Conservation (phyloP, 768 basidiomycete species). For the Goffeauzyma gilvescens region DNA sequence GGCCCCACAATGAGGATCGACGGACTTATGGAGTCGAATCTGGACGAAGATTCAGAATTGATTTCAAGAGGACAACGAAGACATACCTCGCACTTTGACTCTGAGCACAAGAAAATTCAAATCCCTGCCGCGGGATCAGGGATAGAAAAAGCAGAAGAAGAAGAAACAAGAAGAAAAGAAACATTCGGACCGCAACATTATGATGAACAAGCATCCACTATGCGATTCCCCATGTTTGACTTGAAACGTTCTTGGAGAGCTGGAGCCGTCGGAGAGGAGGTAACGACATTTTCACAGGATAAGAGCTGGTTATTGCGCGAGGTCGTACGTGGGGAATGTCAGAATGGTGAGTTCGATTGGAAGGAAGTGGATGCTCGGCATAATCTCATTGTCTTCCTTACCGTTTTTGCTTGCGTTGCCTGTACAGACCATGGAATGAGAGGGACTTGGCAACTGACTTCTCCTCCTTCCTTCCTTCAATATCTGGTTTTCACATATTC, state of each 20-base stretch:
- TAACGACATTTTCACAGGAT: slow-evolving; percentile 31
- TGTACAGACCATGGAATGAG: too few species aligned
- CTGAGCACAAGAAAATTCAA: too few species aligned
- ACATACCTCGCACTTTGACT: too few species aligned
- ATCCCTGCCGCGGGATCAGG: too few species aligned
- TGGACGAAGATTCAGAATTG: slow-evolving; percentile 11
- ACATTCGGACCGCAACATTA: slow-evolving; percentile 1
- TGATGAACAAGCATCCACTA: slow-evolving; percentile 7
- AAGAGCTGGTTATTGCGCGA: slow-evolving; percentile 32
- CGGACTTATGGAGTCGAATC: slow-evolving; percentile 18
- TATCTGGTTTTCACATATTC: slow-evolving; percentile 16
- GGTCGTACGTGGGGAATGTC: slow-evolving; percentile 18
- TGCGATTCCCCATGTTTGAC: slow-evolving; percentile 27
- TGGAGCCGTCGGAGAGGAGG: slow-evolving; percentile 32
- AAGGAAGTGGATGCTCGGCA: not conserved
- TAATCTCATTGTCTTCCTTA: too few species aligned
- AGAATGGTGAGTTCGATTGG: slow-evolving; percentile 19
- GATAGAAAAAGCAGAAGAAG: slow-evolving; percentile 14
- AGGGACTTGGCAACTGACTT: not conserved
- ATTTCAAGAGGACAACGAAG: too few species aligned
- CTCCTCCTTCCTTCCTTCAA: not conserved
- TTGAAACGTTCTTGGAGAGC: slow-evolving; percentile 32
- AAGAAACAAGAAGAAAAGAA: not conserved
- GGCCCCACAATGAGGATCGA: slow-evolving; percentile 22
- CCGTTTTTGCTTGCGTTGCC: not conserved